Evolutionary conservation across 768 basidiomycete species (phyloP).

Genomic region (Xanthoconium stramineum): DNA sequence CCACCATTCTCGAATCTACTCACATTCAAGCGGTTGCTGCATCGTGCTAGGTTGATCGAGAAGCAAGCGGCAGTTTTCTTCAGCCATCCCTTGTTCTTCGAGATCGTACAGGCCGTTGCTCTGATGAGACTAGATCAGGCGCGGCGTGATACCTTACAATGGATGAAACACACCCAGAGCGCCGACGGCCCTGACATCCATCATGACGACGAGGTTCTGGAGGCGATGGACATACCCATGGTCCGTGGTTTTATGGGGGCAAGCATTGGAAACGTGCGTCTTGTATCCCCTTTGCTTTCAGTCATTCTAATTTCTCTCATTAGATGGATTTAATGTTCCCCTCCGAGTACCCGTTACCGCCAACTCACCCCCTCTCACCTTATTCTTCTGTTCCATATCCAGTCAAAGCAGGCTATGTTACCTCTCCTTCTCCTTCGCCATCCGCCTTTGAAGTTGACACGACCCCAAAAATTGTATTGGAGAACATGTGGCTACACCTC

Average conservation of each 20-base stretch:
- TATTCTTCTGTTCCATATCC: conserved; percentile 16
- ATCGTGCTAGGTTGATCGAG: conserved; percentile 39
- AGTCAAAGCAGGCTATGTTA: conserved; percentile 4
- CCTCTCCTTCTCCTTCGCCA: background rate
- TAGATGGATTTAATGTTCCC: conserved; percentile 38
- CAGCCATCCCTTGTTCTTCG: conserved; percentile 46
- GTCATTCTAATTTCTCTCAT: background rate
- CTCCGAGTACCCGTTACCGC: conserved; percentile 34
- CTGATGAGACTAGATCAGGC: conserved; percentile 4
- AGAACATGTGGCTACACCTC: conserved; percentile 20
- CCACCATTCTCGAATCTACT: conserved; percentile 43
- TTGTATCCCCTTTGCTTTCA: background rate
- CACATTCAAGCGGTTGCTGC: conserved; percentile 42
- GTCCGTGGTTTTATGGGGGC: conserved; percentile 15
- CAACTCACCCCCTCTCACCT: conserved; percentile 21
- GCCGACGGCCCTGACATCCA: background rate
- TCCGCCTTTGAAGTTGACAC: background rate
- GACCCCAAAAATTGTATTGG: conserved; percentile 12
- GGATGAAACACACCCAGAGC: conserved; percentile 15
- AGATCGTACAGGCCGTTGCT: conserved; percentile 28
- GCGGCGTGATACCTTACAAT: conserved; percentile 16
- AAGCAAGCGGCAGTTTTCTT: conserved; percentile 32
- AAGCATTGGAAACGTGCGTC: conserved; percentile 29
- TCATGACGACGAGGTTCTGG: background rate
- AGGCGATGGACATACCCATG: background rate